A percentile compares a stretch with the other conserved stretches of the same genome.
Evolutionary conservation across 2,329 filamentous ascomycete species (phyloP).

Genomic region (Rhinocladiella similis): DNA sequence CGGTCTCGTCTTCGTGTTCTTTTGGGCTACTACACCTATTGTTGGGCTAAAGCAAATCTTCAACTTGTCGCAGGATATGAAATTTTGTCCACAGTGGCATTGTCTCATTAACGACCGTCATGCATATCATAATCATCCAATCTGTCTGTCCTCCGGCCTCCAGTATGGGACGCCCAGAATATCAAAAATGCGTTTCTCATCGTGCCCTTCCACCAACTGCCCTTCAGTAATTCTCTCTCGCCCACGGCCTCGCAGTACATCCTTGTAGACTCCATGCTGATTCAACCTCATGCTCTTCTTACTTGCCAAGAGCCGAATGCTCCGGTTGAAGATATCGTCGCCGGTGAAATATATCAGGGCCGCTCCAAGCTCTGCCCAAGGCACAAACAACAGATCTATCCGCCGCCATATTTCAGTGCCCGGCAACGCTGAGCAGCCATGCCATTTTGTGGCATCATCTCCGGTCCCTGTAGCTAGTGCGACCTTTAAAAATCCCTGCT

Average conservation of each 20-base stretch:
- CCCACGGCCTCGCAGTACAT: conserved; percentile 62
- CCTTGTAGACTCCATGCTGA: conserved; percentile 74
- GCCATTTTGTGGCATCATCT: conserved; percentile 73
- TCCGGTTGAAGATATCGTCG: conserved; percentile 92
- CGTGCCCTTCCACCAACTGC: conserved; percentile 68
- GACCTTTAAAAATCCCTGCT: conserved; percentile 66
- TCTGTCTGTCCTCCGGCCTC: conserved; percentile 61
- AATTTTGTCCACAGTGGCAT: too few relatives aligned
- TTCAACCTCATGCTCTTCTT: conserved; percentile 84
- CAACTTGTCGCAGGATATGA: too few relatives aligned
- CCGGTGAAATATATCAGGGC: conserved; percentile 95
- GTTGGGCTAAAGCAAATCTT: too few relatives aligned
- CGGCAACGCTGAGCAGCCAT: conserved; percentile 77
- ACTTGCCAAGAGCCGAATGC: conserved; percentile 74
- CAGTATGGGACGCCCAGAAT: conserved; percentile 79
- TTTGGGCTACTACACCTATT: background rate
- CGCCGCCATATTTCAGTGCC: conserved; percentile 66
- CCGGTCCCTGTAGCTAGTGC: conserved; percentile 58
- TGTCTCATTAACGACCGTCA: background rate
- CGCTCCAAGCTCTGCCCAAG: conserved; percentile 74
- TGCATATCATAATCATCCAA: background rate
- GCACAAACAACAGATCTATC: conserved; percentile 83
- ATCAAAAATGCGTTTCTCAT: conserved; percentile 80
- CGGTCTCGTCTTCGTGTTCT: background rate
- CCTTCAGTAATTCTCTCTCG: conserved; percentile 66